These are phyloP conservation scores for Halophytophthora polymorphica DNA, from an alignment of 352 stramenopile genomes.

Conservation along the genomic window DNA sequence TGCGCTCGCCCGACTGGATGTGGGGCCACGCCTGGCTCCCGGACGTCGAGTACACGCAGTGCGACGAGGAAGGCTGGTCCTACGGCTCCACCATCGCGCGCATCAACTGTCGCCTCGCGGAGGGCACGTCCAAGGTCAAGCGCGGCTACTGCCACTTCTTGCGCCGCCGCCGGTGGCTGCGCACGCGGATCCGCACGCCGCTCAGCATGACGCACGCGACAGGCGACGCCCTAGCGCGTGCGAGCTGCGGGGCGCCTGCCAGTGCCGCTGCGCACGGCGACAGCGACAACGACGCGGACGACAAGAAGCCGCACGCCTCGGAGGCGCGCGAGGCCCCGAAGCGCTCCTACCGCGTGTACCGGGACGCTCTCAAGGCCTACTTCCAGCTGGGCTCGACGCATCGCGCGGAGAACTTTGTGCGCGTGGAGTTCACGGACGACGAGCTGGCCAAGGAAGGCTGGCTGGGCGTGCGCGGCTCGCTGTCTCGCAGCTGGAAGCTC, in stretches of 20 bases:
- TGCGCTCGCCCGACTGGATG: conserved; percentile 72
- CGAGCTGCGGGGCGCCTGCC: background rate
- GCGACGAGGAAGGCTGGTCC: conserved; percentile 81
- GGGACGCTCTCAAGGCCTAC: conserved; percentile 60
- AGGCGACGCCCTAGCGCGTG: background rate
- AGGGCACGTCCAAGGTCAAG: conserved; percentile 74
- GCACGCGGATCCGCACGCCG: conserved; percentile 65
- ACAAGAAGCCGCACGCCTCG: conserved; percentile 2
- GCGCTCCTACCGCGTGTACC: conserved; percentile 71
- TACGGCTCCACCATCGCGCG: conserved; percentile 82
- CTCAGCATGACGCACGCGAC: conserved; percentile 8
- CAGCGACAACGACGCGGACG: conserved; percentile 3
- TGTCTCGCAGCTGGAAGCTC: conserved; percentile 84
- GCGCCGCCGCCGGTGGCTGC: conserved; percentile 71
- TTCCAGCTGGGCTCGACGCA: conserved; percentile 49
- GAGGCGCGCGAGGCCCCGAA: background rate
- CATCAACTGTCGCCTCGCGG: conserved; percentile 78
- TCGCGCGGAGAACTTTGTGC: conserved; percentile 40
- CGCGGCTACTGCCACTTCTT: conserved; percentile 81
- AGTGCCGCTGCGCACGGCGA: background rate
- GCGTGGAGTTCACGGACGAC: conserved; percentile 64
- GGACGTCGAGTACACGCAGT: conserved; percentile 76
- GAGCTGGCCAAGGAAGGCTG: conserved; percentile 77
- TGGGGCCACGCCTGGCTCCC: conserved; percentile 79
- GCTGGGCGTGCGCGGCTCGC: conserved; percentile 58